These are phyloP conservation scores for Xylariales sp. DNA, from an alignment of 2,329 filamentous ascomycete genomes.

Conservation along the genomic window DNA sequence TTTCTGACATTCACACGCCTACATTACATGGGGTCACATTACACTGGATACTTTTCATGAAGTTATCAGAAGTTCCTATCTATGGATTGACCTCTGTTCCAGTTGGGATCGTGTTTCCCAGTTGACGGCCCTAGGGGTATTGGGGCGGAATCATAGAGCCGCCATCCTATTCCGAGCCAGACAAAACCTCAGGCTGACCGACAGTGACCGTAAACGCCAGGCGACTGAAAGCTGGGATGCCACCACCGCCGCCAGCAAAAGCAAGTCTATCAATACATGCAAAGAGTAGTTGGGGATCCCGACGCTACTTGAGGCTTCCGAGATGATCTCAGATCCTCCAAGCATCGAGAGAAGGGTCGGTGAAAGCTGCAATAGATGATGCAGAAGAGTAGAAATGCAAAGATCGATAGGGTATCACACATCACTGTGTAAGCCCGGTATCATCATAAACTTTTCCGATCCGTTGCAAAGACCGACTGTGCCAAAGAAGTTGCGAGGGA, in stretches of 20 bases:
- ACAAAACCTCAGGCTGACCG: conserved; percentile 25
- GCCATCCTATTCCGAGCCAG: conserved; percentile 28
- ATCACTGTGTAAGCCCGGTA: conserved; percentile 16
- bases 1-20: too few species aligned
- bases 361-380: conserved; percentile 17
- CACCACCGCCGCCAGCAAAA: conserved; percentile 22
- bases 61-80: conserved; percentile 26
- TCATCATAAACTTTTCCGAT: conserved; percentile 29
- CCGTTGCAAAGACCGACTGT: conserved; percentile 20
- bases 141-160: conserved; percentile 30
- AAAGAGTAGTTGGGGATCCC: conserved; percentile 17
- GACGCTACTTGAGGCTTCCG: conserved; percentile 10
- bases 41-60: too few species aligned
- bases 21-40: too few species aligned
- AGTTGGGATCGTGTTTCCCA: conserved; percentile 20
- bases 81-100: conserved; percentile 24
- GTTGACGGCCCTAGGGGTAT: conserved; percentile 27
- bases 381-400: conserved; percentile 24
- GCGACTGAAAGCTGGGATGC: conserved; percentile 24
- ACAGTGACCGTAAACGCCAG: conserved; percentile 30
- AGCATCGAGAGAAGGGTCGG: conserved; percentile 16
- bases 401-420: conserved; percentile 25
- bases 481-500: conserved; percentile 7
- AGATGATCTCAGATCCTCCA: conserved; percentile 14
- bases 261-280: conserved; percentile 31